Evolutionary conservation across 2,329 filamentous ascomycete species (phyloP).

Genomic region (Neoascochyta sp.): DNA sequence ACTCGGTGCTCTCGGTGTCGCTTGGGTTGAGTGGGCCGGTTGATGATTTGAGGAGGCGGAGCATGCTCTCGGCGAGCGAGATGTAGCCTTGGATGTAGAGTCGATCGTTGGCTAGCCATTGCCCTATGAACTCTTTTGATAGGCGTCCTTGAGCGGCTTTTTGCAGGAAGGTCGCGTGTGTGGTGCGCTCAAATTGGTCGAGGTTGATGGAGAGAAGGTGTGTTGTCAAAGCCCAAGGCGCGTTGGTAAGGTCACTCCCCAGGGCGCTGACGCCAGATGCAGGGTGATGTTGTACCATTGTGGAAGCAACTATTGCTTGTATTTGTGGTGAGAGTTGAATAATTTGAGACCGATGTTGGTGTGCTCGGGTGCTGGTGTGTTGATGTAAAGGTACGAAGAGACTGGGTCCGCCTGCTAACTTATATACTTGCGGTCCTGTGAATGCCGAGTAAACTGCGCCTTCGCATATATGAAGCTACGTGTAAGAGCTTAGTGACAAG

Average conservation of each 20-base stretch:
- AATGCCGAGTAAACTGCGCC: too few relatives aligned
- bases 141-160: conserved; percentile 30
- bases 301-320: neutral
- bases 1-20: conserved; percentile 14
- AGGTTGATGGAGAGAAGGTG: conserved; percentile 28
- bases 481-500: too few relatives aligned
- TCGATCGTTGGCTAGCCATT: conserved; percentile 36
- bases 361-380: too few relatives aligned
- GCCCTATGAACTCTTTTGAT: conserved; percentile 26
- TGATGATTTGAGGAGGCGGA: conserved; percentile 14
- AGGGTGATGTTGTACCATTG: conserved; percentile 16
- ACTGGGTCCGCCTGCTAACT: too few relatives aligned
- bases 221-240: conserved; percentile 27
- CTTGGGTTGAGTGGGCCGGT: conserved; percentile 14
- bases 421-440: too few relatives aligned
- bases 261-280: conserved; percentile 14
- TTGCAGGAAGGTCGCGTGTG: conserved; percentile 28
- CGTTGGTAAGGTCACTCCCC: conserved; percentile 15
- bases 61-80: conserved; percentile 20
- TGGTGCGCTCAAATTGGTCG: conserved; percentile 28
- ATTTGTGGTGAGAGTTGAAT: conserved; percentile 9
- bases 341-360: too few relatives aligned
- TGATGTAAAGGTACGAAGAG: too few relatives aligned
- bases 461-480: too few relatives aligned
- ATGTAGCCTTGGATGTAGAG: conserved; percentile 35